Conservation (phyloP, 192 early-diverging fungal species). For the Piromyces finnis region DNA sequence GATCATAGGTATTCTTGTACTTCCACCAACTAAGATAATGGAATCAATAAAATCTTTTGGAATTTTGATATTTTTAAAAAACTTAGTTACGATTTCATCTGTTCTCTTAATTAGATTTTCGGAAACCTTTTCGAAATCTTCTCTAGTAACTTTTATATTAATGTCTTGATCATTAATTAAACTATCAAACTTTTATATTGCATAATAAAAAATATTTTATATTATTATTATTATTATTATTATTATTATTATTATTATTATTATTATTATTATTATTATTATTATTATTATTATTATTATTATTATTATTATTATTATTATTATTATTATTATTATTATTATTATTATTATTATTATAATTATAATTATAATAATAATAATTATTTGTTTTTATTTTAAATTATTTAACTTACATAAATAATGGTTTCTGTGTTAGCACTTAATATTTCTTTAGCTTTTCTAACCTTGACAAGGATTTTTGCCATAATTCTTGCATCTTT, state of each 20-base stretch:
- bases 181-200: conserved; percentile 38
- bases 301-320: too few species aligned
- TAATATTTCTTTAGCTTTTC: conserved; percentile 86
- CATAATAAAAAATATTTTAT: too few species aligned
- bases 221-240: too few species aligned
- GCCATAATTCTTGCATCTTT: conserved; percentile 66
- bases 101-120: conserved; percentile 52
- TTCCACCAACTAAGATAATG: conserved; percentile 87
- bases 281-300: too few species aligned
- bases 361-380: too few species aligned
- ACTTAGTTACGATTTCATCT: conserved; percentile 47
- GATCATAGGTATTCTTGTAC: conserved; percentile 71
- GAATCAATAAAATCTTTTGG: conserved; percentile 48
- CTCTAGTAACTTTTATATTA: conserved; percentile 49
- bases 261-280: too few species aligned
- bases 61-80: conserved; percentile 44
- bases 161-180: conserved; percentile 78
- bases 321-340: too few species aligned
- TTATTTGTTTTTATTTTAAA: too few species aligned
- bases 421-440: conserved; percentile 79
- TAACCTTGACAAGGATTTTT: conserved; percentile 77
- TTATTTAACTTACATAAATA: conserved; percentile 20
- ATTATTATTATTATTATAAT: too few species aligned
- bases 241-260: too few species aligned
- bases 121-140: conserved; percentile 49